Evolutionary conservation across 805 yeast species (phyloP), one percentile per base, ranked within the genome.

Genomic region (Starmerella gropengiesseri): DNA sequence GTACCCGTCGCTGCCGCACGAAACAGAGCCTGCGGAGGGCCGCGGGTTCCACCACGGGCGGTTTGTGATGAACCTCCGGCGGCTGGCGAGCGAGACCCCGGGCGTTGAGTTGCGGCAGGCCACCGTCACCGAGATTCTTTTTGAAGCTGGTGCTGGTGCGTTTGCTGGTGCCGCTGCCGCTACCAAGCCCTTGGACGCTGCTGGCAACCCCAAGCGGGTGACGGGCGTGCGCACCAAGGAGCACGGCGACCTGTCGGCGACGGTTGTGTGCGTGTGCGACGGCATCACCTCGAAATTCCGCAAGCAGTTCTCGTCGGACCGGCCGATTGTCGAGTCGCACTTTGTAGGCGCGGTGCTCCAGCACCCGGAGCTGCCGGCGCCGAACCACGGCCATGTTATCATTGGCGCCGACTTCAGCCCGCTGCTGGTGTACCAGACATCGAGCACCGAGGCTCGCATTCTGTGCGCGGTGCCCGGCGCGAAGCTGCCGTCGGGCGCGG

Each of bases 211-310:
- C n/a, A n/a, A n/a, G n/a, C 74, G 69, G 21, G 82, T 86, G n/a
- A 61, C 70, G 20, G 97, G 97, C 20, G 86, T 87, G n/a, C 65
- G 65, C 48, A 82, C 60, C 22, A 45, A 38, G 33, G 57, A 59
- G 19, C 47, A 47, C 30, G 59, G 56, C 36, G 51, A 49, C 34
- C 77, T 70, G 64, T 61, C 62, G 17, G 83, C 81, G 3, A 73
- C 75, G 43, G 58, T 86, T 44, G 81, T 89, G 6, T 68, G 86
- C 23, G 74, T 81, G 37, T 84, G 94, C 58, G 98, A 91, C 62
- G 98, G 98, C 46, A 87, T 89, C 44, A 85, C 84, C 58, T 87
- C 96, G 45, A 86, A 80, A 61, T 85, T 89, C 67, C 74, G 98
- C 60, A 82, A 76, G 59, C 79, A 78, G 45, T 69, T 82, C 37